Base-by-base conservation (phyloP, 768 basidiomycete species). In the Phylloporus rhodoxanthus region DNA sequence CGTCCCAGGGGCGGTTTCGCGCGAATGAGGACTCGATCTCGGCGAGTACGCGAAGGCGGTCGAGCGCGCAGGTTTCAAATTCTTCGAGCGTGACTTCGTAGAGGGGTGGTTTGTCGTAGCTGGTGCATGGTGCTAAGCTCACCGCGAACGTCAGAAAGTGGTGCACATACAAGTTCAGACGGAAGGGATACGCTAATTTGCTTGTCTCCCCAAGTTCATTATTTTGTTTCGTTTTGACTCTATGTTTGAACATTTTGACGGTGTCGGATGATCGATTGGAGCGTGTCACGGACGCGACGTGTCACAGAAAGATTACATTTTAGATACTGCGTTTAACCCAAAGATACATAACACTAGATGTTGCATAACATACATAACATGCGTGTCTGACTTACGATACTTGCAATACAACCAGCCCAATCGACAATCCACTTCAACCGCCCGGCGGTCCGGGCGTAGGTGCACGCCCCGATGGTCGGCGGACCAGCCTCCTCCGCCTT, bases 21-120 rank as follows among this genome's bases (percentile, higher is more conserved):
- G 84, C 87, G 53, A 82, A 80, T 4, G 87, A 91, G 2, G 93
- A 85, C 62, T 95, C 92, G 48, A 96, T 94, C 64, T 94, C 91
- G 14, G 88, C 86, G 15, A 96, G 78, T 15, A 96, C 76, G 23
- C 91, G 82, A 28, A 99, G 76, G 32, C 96, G 75, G 57, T 95
- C 83, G 19, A 99, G 75, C 1, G 96, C 96, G 63, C 78, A 89
- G 3, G 77, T 84, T 65, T 99, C 96, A 57, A 99, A 99, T 55
- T 97, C 89, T 65, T 98, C 96, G 15, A 98, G 74, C 1, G 92
- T 92, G 17, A 98, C 85, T 60, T 98, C 92, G 48, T 84, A 84
- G 14, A 77, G 67, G 17, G 96, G 96, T 19, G 94, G 90, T 15
- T 63, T 70, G 57, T 94, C 86, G 62, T 99, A 98, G 68, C 93